These are phyloP conservation scores for Calamus simplicifolius DNA, from an alignment of 176 grass and related monocot species.

Conservation along the genomic window DNA sequence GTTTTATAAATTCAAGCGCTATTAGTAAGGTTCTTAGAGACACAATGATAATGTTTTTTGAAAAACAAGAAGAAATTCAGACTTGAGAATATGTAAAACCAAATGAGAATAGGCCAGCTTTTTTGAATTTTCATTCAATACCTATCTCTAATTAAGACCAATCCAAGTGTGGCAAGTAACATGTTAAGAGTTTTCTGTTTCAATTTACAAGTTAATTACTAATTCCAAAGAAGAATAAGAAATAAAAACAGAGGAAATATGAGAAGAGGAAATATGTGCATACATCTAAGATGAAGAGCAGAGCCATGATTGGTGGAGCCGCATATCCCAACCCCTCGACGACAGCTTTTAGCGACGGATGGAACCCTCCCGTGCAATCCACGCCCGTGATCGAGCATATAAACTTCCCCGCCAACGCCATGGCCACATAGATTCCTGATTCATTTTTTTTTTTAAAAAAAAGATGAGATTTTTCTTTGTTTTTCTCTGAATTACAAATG, in stretches of 20 bases:
- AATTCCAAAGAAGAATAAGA: neutral
- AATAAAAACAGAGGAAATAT: neutral
- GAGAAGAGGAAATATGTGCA: neutral
- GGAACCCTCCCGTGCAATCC: slow-evolving; percentile 62
- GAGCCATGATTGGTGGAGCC: slow-evolving; percentile 83
- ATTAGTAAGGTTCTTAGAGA: no score
- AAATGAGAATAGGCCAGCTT: no score
- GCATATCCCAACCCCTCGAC: slow-evolving; percentile 84
- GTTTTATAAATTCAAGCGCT: no score
- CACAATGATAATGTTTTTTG: no score
- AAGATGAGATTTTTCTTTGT: neutral
- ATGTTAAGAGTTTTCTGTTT: no score
- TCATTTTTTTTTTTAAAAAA: neutral
- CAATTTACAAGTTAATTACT: no score
- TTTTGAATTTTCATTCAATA: no score
- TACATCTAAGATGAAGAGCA: slow-evolving; percentile 93
- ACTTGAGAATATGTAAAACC: no score
- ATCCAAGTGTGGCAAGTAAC: no score
- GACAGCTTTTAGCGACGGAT: slow-evolving; percentile 64
- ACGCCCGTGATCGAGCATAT: slow-evolving; percentile 77
- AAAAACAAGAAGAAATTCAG: no score
- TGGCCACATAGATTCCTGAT: slow-evolving; percentile 73
- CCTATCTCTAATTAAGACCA: no score
- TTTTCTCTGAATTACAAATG: no score
- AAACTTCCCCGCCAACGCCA: slow-evolving; percentile 73